A percentile compares a stretch with the other conserved stretches of the same genome.
These are phyloP conservation scores for Ogataea hybrid DNA, from an alignment of 1,139 yeast genomes.

Conservation along the genomic window DNA sequence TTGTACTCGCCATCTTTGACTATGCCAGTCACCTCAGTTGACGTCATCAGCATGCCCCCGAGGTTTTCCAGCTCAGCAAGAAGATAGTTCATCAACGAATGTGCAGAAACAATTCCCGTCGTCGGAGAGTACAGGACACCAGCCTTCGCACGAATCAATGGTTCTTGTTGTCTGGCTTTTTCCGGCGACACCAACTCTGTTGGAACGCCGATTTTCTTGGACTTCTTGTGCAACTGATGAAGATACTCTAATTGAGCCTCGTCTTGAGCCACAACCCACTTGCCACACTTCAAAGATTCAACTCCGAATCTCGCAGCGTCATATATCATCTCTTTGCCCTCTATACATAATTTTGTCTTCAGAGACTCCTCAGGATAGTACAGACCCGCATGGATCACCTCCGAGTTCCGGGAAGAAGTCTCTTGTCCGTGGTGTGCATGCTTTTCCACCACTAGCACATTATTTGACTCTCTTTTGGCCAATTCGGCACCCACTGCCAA, in stretches of 20 bases:
- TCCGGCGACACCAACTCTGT: conserved; percentile 50
- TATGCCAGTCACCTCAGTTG: conserved; percentile 54
- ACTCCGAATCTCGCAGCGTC: conserved; percentile 52
- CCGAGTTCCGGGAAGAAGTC: conserved; percentile 85
- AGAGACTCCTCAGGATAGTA: conserved; percentile 72
- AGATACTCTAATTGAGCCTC: conserved; percentile 61
- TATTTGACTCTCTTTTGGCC: conserved; percentile 43
- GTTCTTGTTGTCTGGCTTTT: conserved; percentile 51
- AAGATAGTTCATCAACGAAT: conserved; percentile 63
- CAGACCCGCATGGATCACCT: conserved; percentile 89
- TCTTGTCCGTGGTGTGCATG: conserved; percentile 67
- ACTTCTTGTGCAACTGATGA: conserved; percentile 47
- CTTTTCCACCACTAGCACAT: conserved; percentile 68
- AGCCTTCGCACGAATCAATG: conserved; percentile 58
- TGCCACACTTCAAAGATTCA: conserved; percentile 66
- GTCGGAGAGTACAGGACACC: conserved; percentile 77
- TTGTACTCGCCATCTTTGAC: conserved; percentile 32
- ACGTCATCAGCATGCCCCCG: conserved; percentile 66
- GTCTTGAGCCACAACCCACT: conserved; percentile 84
- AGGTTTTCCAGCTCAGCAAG: conserved; percentile 52
- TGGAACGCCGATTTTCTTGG: conserved; percentile 52
- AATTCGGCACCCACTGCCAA: conserved; percentile 76
- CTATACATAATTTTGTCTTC: conserved; percentile 67
- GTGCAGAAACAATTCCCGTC: conserved; percentile 84
- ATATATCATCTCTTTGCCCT: conserved; percentile 71